A percentile compares a stretch with the other conserved stretches of the same genome.
Conservation (phyloP, 352 stramenopile genomes). For the Phytophthora europaea region DNA sequence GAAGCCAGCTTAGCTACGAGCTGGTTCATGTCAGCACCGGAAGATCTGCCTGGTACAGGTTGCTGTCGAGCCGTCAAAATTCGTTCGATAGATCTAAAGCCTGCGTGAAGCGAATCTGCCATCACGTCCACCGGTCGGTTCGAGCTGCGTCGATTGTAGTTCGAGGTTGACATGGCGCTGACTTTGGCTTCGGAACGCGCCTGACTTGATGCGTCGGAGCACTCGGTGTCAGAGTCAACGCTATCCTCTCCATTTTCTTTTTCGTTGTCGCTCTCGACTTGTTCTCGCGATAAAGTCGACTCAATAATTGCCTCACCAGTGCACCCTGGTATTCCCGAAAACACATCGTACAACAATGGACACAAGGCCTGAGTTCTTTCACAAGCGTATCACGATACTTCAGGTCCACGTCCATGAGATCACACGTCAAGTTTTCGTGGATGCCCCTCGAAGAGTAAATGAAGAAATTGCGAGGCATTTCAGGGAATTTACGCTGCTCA, state of each 20-base stretch:
- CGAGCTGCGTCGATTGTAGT: neutral
- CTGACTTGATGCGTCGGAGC: slow-evolving; percentile 8
- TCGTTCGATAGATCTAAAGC: slow-evolving; percentile 7
- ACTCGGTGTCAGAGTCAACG: neutral
- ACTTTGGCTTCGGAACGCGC: neutral
- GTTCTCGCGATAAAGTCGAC: neutral
- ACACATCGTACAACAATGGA: slow-evolving; percentile 17
- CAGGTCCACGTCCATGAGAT: slow-evolving; percentile 10
- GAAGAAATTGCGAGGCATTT: slow-evolving; percentile 14
- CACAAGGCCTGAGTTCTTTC: slow-evolving; percentile 9
- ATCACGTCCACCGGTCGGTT: slow-evolving; percentile 12
- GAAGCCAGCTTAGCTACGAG: neutral
- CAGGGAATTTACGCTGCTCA: slow-evolving; percentile 6
- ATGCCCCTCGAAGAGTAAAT: neutral
- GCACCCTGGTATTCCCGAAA: slow-evolving; percentile 3
- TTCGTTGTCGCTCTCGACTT: neutral
- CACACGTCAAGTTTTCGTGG: slow-evolving; percentile 2
- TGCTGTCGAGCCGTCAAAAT: slow-evolving; percentile 8
- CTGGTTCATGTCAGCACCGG: neutral
- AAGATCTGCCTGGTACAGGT: neutral
- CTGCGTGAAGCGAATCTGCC: slow-evolving; percentile 4
- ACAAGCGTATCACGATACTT: slow-evolving; percentile 3
- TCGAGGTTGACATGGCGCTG: neutral
- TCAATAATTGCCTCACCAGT: slow-evolving; percentile 22
- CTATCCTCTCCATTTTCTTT: neutral